These are phyloP conservation scores for Grosmannia clavigera DNA, from an alignment of 2,329 filamentous ascomycete species.

Conservation along the genomic window DNA sequence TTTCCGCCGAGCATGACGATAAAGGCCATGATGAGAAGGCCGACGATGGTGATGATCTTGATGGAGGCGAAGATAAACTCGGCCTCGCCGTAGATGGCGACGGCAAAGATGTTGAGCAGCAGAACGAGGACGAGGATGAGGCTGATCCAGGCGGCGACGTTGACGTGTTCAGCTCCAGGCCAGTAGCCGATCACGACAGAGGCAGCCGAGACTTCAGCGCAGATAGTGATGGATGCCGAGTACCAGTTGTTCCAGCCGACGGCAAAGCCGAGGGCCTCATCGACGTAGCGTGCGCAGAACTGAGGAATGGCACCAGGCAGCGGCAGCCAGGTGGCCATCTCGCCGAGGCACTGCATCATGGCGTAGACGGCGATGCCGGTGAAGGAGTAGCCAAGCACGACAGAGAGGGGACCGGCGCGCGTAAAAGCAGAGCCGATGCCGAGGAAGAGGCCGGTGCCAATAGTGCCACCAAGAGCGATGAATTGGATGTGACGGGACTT, in stretches of 20 bases:
- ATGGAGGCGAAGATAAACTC: constrained; percentile 28
- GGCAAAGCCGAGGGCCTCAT: constrained; percentile 33
- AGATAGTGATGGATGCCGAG: constrained; percentile 34
- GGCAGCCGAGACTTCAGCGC: constrained; percentile 29
- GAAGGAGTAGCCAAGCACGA: constrained; percentile 28
- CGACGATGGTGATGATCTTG: constrained; percentile 48
- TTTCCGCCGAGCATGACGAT: constrained; percentile 46
- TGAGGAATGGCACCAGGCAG: constrained; percentile 39
- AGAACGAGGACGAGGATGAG: constrained; percentile 34
- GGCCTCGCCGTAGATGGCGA: constrained; percentile 37
- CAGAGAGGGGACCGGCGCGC: constrained; percentile 28
- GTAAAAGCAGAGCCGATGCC: constrained; percentile 31
- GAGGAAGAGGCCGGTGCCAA: constrained; percentile 36
- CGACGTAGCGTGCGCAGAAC: constrained; percentile 35
- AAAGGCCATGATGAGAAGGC: constrained; percentile 44
- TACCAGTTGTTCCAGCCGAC: constrained; percentile 42
- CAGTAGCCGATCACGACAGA: constrained; percentile 36
- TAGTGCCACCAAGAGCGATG: constrained; percentile 35
- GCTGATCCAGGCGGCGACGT: constrained; percentile 30
- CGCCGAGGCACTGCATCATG: constrained; percentile 31
- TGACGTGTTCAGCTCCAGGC: constrained; percentile 17
- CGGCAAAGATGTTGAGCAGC: constrained; percentile 37
- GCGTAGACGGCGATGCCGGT: constrained; percentile 33
- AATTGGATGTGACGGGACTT: constrained; percentile 34
- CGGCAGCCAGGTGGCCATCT: constrained; percentile 51